These are phyloP conservation scores for Mycena albidolilacea DNA, from an alignment of 768 basidiomycete species.

Conservation along the genomic window DNA sequence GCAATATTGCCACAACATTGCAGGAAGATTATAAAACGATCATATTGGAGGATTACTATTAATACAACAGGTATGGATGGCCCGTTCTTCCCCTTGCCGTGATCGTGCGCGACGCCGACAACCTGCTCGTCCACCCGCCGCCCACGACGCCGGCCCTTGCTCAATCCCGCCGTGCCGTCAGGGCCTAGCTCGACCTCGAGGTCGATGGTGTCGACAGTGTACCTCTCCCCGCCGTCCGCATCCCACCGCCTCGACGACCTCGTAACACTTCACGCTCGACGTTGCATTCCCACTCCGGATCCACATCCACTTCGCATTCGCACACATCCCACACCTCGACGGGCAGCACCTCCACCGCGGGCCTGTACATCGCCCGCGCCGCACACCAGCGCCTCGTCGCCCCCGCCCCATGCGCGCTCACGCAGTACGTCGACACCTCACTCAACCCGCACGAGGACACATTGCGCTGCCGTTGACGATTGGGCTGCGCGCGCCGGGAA, in stretches of 20 bases:
- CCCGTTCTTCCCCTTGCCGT: too few relatives aligned
- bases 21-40: too few relatives aligned
- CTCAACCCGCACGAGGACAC: conserved; percentile 49
- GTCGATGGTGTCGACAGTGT: too few relatives aligned
- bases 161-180: conserved; percentile 15
- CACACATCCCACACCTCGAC: conserved; percentile 27
- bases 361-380: conserved; percentile 63
- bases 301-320: too few relatives aligned
- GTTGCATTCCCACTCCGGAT: too few relatives aligned
- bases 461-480: conserved; percentile 80
- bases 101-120: conserved; percentile 75
- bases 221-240: not conserved
- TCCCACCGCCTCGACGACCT: conserved; percentile 4
- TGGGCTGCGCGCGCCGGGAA: conserved; percentile 65
- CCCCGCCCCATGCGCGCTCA: conserved; percentile 81
- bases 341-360: conserved; percentile 50
- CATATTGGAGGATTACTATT: too few relatives aligned
- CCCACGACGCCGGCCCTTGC: conserved; percentile 27
- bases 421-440: conserved; percentile 75
- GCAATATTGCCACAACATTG: too few relatives aligned
- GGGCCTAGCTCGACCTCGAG: not conserved
- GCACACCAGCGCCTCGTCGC: conserved; percentile 71
- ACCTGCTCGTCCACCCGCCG: conserved; percentile 54
- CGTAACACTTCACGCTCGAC: not conserved
- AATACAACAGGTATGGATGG: too few relatives aligned